Base-by-base conservation (phyloP, 2,329 filamentous ascomycete species). In the Colletotrichum cereale region DNA sequence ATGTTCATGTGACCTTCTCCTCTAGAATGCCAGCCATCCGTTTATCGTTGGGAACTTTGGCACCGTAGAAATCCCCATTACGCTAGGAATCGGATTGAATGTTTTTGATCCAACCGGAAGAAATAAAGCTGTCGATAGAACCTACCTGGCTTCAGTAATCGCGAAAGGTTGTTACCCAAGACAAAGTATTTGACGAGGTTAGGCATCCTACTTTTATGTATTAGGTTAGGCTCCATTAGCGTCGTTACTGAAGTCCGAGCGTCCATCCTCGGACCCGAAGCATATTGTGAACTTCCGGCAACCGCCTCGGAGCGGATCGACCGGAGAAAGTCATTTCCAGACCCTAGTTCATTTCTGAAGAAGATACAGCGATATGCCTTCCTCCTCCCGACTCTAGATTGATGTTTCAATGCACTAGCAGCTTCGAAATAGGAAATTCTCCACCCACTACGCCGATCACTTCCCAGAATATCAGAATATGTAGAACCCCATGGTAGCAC, bases 301-400 rank as follows among this genome's bases (percentile, higher is more conserved):
- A 50, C 29, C 24, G 53, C 26, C 21, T 29, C 44, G 58, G 44
- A 47, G 42, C 62, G n/a, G 42, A 38, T 4, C 29, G 38, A 24
- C 53, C 21, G 34, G n/a, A 40, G 40, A 65, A 18, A n/a, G 21
- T 52, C 40, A 31, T 5, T 34, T 38, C 16, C 6, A 18, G 1
- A 16, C 52, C 18, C 61, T 42, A 65, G 26, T 38, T 50, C 21
- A 42, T 26, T 31, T 14, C 60, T 42, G 34, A 68, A 52, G n/a
- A 38, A 14, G 16, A 38, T 34, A 12, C 18, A 31, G 16, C 47
- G 56, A 47, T 29, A 44, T 7, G n/a, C 21, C 21, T n/a, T 29
- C 57, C 65, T 67, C 58, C 48, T 58, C 21, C 10, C 29, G 5
- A 1, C 40, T 40, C 38, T 24, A 8, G 34, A 16, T 47, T n/a